Base-by-base conservation (phyloP, 192 early-diverging fungal genomes). In the Coemansia sp. region DNA sequence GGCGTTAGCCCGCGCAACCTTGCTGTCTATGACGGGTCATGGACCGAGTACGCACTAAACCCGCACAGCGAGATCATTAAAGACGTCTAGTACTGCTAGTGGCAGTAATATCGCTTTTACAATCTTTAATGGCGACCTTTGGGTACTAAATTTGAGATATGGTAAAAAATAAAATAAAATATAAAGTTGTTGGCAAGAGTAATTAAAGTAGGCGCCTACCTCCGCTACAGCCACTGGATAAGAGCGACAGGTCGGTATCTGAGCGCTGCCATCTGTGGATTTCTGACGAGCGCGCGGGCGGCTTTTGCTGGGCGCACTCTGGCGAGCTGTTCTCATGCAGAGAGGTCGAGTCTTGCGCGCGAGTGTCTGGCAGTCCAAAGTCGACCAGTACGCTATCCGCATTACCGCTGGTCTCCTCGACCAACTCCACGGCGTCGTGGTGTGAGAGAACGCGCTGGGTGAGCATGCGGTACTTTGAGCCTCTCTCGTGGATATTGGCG, bases 11-110 rank as follows among this genome's bases (percentile, higher is more conserved):
- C 87, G 25, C 64, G 77, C 41, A 66, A 89, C 24, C 65, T 96
- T 9, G 74, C 90, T 7, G 81, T 96, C 5, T 97, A 90, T 83
- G 96, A 97, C 67, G 96, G 96, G 2, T 90, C 89, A 46, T 97
- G 96, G 96, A 87, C 92, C 8, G 94, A 97, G 56, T 97, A 94
- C 70, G 94, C 93, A 22, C 84, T 84, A 43, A 89, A 89, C 24
- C 69, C 79, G 17, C 80, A 87, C 41, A 89, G 88, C 37, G 85
- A 88, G 41, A 94, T 95, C 51, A 68, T 87, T 63, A 88, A 88
- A 58, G 77, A 85, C 25, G 43, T 17, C 35, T 41, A 32, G 6
- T 46, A 43, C 10, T 45, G 17, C 43, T 42, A 20, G 25, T 38
- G 32, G n/a, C n/a, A n/a, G n/a, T n/a, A n/a, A n/a, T n/a, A n/a